Evolutionary conservation across 176 grass and related monocot species (phyloP), one percentile per base, ranked within the genome.

Genomic region (Tillandsia leiboldiana): DNA sequence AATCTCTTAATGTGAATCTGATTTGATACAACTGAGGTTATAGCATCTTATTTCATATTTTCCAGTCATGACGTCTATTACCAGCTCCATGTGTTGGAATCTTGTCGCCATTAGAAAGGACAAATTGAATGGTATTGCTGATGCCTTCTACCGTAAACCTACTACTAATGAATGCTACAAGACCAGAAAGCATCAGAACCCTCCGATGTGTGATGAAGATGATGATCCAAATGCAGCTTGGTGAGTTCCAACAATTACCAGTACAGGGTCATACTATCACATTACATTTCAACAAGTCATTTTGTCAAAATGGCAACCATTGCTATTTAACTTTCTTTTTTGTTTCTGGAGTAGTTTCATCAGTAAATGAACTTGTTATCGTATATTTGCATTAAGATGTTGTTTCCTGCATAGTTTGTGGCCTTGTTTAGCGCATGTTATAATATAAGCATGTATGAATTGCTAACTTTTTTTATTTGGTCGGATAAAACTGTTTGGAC

Each of bases 11-110:
- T 64, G 48, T 66, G 15, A 2, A 22, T 42, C 53, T 48, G 50
- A 68, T 53, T 23, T 70, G 8, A 63, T 50, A 42, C 11, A 50
- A 42, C 53, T 66, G 11, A 23, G 51, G 10, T 72, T 18, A 42
- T 15, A 62, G 12, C 70, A 15, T 51, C 42, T 12, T 20, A 22
- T 28, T 62, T 23, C 20, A 12, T 67, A 26, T 72, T 58, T 56
- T 73, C 1, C 79, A 92, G 87, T 80, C 4, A 99, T 99, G 89
- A 65, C 80, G 29, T 70, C 87, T 26, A 82, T 99, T 51, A 90
- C 94, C 2, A 92, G 64, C 28, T 90, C 89, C 70, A 90, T 99
- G 82, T 99, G 94, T 76, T 99, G 94, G 94, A 90, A 99, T 27
- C 87, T 90, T 50, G 72, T 80, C 54, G 74, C 84, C 6, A 84